Percentiles rank a stretch among this genome's conserved stretches.
Evolutionary conservation across 78 protist species (phyloP).

Genomic region (Dictyostelium intermedium): DNA sequence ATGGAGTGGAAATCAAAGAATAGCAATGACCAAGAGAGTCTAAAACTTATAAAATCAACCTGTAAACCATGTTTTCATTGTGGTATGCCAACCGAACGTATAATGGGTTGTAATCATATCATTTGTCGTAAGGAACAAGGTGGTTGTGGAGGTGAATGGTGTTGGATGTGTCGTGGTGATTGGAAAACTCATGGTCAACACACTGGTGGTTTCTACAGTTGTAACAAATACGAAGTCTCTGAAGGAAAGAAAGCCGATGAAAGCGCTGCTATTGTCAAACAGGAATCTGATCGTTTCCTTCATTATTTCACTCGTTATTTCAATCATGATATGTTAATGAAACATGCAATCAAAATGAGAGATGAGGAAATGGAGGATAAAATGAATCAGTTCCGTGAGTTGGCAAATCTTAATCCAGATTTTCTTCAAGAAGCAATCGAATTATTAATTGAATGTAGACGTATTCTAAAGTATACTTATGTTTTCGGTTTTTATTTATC

Average conservation of each 20-base stretch:
- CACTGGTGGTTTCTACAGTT: slow-evolving; percentile 85
- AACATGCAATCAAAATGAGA: slow-evolving; percentile 49
- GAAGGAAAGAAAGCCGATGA: slow-evolving; percentile 81
- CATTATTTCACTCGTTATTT: slow-evolving; percentile 83
- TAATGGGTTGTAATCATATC: slow-evolving; percentile 86
- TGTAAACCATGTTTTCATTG: slow-evolving; percentile 81
- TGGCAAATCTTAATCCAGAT: slow-evolving; percentile 70
- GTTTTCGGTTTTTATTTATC: slow-evolving; percentile 76
- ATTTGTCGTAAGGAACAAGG: slow-evolving; percentile 78
- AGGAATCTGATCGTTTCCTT: slow-evolving; percentile 80
- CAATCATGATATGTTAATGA: slow-evolving; percentile 79
- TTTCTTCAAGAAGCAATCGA: slow-evolving; percentile 53
- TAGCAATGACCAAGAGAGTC: slow-evolving; percentile 63
- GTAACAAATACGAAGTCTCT: slow-evolving; percentile 80
- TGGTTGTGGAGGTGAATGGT: slow-evolving; percentile 84
- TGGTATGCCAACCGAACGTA: slow-evolving; percentile 81
- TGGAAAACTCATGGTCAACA: slow-evolving; percentile 86
- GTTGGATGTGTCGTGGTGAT: slow-evolving; percentile 87
- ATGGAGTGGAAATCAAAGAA: slow-evolving; percentile 80
- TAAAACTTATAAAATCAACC: slow-evolving; percentile 71
- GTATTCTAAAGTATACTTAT: slow-evolving; percentile 79
- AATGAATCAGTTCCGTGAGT: slow-evolving; percentile 39
- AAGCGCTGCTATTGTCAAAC: not conserved
- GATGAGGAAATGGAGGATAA: slow-evolving; percentile 65
- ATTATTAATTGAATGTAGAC: slow-evolving; percentile 55